A percentile compares a stretch with the other conserved stretches of the same genome.
Conservation (phyloP, 345 rosid genomes). For the Citrus mangshanensis region DNA sequence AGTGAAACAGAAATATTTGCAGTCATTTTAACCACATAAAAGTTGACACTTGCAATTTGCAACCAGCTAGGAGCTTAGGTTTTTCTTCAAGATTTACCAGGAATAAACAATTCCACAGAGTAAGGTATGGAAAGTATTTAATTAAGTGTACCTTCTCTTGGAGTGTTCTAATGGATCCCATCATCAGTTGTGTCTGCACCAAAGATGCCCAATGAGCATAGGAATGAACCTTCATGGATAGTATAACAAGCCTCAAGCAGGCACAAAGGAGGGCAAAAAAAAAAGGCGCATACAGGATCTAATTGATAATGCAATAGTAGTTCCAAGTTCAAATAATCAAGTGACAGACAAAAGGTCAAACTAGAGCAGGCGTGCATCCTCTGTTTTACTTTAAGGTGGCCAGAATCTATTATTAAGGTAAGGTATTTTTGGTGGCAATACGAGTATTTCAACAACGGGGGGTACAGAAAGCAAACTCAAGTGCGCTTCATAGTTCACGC, state of each 20-base stretch:
- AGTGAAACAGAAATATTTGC: neutral
- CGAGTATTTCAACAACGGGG: neutral
- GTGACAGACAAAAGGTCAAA: neutral
- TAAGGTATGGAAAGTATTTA: neutral
- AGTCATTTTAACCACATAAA: neutral
- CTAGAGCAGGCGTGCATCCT: neutral
- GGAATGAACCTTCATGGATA: neutral
- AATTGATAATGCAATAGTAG: neutral
- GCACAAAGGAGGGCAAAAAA: neutral
- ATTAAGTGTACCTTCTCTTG: slow-evolving; percentile 36
- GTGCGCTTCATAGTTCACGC: neutral
- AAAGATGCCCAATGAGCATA: neutral
- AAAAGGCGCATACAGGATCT: neutral
- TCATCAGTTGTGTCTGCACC: slow-evolving; percentile 34
- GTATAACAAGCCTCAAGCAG: neutral
- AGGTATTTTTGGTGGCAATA: neutral
- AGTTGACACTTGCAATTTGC: neutral
- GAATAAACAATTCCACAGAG: neutral
- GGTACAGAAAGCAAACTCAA: neutral
- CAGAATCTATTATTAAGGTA: neutral
- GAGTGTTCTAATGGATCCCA: slow-evolving; percentile 29
- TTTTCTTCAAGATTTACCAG: neutral
- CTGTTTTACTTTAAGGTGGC: neutral
- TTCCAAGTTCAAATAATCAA: neutral
- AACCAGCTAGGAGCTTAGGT: neutral